These are phyloP conservation scores for Cercophora scortea DNA, from an alignment of 495 filamentous ascomycete species.

Conservation along the genomic window DNA sequence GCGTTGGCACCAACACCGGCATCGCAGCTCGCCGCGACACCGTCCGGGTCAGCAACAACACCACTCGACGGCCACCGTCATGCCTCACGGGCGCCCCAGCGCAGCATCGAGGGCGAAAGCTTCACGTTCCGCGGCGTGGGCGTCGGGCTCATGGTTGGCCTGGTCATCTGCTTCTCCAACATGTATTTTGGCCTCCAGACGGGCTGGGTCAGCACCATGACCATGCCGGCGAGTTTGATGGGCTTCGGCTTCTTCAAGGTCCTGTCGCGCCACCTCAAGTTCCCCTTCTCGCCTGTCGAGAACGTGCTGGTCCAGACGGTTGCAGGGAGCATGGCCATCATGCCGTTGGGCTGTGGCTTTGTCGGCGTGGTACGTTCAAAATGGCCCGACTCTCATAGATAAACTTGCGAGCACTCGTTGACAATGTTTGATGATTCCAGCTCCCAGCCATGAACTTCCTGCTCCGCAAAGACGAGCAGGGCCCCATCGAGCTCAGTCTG, in stretches of 20 bases:
- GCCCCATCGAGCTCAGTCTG: conserved; percentile 63
- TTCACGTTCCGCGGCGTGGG: conserved; percentile 78
- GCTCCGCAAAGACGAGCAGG: conserved; percentile 64
- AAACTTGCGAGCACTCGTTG: background rate
- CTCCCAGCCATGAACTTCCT: conserved; percentile 80
- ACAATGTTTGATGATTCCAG: background rate
- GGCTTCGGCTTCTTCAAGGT: conserved; percentile 95
- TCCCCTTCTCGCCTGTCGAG: conserved; percentile 88
- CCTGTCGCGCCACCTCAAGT: conserved; percentile 57
- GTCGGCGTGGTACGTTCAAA: conserved; percentile 55
- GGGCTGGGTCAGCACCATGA: conserved; percentile 67
- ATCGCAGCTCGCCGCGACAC: too few species aligned
- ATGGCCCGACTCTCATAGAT: background rate
- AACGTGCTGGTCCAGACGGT: conserved; percentile 98
- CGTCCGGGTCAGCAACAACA: too few species aligned
- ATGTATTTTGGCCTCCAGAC: conserved; percentile 98
- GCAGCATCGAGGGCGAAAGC: conserved; percentile 36
- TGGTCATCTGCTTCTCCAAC: conserved; percentile 89
- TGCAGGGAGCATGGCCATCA: conserved; percentile 88
- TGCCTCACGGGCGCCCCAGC: background rate
- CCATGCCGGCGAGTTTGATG: conserved; percentile 87
- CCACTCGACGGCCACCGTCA: too few species aligned
- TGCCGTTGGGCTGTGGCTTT: conserved; percentile 94
- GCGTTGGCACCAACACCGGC: background rate
- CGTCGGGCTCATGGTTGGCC: conserved; percentile 76